Conservation (phyloP, 768 basidiomycete genomes). For the Kwoniella newhampshirensis region DNA sequence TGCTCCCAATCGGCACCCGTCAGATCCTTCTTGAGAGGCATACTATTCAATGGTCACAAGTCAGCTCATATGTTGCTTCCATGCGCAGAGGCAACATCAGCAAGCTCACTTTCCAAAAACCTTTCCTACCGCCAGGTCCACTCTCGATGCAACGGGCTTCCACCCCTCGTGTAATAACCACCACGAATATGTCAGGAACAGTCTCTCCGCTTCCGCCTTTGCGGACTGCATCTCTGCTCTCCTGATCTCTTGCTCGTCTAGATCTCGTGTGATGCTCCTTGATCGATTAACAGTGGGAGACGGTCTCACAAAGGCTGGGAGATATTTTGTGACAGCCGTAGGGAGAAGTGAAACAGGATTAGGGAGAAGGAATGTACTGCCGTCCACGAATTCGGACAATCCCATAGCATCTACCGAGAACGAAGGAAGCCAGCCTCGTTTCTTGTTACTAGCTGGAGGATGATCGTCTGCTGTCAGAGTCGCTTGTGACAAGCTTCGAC, state of each 20-base stretch:
- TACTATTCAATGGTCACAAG: conserved; percentile 56
- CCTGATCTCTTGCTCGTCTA: neutral
- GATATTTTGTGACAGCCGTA: conserved; percentile 16
- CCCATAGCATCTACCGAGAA: conserved; percentile 32
- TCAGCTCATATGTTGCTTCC: neutral
- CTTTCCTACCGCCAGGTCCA: conserved; percentile 71
- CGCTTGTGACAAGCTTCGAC: neutral
- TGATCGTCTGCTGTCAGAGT: neutral
- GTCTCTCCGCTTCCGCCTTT: conserved; percentile 66
- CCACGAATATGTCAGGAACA: conserved; percentile 85
- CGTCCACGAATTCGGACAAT: conserved; percentile 27
- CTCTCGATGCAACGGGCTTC: conserved; percentile 75
- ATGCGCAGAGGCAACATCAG: neutral
- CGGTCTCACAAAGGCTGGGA: conserved; percentile 9
- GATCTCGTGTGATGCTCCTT: conserved; percentile 53
- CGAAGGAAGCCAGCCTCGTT: conserved; percentile 19
- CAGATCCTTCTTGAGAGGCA: conserved; percentile 80
- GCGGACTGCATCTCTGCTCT: conserved; percentile 35
- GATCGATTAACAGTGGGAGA: neutral
- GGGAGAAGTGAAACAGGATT: conserved; percentile 29
- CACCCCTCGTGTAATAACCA: conserved; percentile 91
- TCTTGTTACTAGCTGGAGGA: neutral
- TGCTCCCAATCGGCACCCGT: conserved; percentile 67
- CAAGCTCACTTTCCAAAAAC: conserved; percentile 75
- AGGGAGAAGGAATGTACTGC: conserved; percentile 19